Percentiles rank a stretch among this genome's conserved stretches.
Evolutionary conservation across 495 filamentous ascomycete species (phyloP).

Genomic region (Aspergillus diversus): DNA sequence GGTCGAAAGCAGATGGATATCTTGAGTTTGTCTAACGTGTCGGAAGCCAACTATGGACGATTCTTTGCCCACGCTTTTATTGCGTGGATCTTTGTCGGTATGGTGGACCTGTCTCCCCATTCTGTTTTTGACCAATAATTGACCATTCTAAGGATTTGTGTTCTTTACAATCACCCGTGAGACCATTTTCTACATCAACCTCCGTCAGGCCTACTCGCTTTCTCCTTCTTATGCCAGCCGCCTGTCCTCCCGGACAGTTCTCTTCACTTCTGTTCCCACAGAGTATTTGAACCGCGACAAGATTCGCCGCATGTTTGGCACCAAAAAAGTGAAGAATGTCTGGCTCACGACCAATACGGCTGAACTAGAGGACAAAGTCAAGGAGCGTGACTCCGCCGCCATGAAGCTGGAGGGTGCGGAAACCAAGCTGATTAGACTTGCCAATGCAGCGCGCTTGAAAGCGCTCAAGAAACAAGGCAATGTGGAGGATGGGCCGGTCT

Average conservation of each 20-base stretch:
- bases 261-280: constrained; percentile 84
- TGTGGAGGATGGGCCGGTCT: constrained; percentile 47
- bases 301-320: constrained; percentile 77
- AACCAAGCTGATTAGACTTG: constrained; percentile 81
- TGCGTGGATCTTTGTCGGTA: constrained; percentile 75
- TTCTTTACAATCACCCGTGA: constrained; percentile 90
- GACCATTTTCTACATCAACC: constrained; percentile 90
- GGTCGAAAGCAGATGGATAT: constrained; percentile 71
- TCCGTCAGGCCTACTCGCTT: constrained; percentile 92
- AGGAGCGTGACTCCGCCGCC: constrained; percentile 80
- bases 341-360: constrained; percentile 85
- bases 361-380: constrained; percentile 81
- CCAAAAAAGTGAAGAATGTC: constrained; percentile 72
- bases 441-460: constrained; percentile 77
- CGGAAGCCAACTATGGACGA: constrained; percentile 53
- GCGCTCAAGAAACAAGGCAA: constrained; percentile 68
- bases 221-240: constrained; percentile 86
- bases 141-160: constrained; percentile 61
- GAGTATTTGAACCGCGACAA: constrained; percentile 73
- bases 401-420: constrained; percentile 89
- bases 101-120: constrained; percentile 13
- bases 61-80: constrained; percentile 79
- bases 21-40: constrained; percentile 76
- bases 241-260: constrained; percentile 90
- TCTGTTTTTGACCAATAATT: not conserved